Evolutionary conservation across 169 alveolate species (phyloP), one percentile per base, ranked within the genome.

Genomic region (Blepharisma undulans): DNA sequence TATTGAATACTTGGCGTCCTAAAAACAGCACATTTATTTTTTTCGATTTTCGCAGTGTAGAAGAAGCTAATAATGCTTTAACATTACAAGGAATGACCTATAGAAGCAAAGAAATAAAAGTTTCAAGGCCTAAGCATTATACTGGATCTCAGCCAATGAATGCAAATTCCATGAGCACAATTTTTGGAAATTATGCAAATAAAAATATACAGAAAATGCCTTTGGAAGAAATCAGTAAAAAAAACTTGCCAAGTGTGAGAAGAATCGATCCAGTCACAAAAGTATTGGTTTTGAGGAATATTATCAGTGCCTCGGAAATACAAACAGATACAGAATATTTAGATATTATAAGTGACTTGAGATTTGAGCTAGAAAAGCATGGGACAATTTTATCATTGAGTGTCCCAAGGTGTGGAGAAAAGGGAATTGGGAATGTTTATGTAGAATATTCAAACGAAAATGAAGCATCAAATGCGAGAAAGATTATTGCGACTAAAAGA

Each of bases 21-120:
- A 93, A 99, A 12, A 99, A 98, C 91, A 98, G 99, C 16, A 98
- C 96, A 89, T 98, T 97, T 94, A 99, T 99, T 32, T 98, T 98
- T 95, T 96, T 98, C 19, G 99, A 98, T 91, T 97, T 98, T 89
- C 92, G 99, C 34, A 95, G 99, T 30, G 97, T 98, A 89, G 99
- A 98, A 94, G 99, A 98, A 91, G 99, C 99, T 18, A 95, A 93
- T 88, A 72, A 76, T 33, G 94, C 94, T 48, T 81, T 95, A 33
- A 86, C 90, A 76, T 92, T 95, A 27, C 92, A 93, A 80, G 95
- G 95, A 59, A 78, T 92, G 87, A 93, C 81, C 77, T 76, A 87
- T 81, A 76, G 85, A 89, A 94, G 93, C 12, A 60, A 86, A 32
- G 90, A 90, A 10, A 72, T 93, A 82, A 93, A 93, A 91, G 87